Percentiles rank a stretch among this genome's conserved stretches.
Evolutionary conservation across 768 basidiomycete genomes (phyloP).

Genomic region (Collybia sp.): DNA sequence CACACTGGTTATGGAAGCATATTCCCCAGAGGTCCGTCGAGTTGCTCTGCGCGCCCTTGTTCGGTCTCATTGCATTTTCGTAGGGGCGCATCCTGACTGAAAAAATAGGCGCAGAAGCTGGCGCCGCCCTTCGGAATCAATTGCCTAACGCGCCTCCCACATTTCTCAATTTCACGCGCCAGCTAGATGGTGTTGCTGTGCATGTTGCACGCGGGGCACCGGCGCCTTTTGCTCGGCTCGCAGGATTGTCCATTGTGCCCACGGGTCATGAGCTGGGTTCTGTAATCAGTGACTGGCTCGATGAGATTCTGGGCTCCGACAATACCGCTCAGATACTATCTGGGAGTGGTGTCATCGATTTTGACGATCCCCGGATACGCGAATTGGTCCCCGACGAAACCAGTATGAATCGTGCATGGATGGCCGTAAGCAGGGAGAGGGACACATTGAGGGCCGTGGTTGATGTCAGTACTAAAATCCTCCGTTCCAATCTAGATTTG

Average conservation of each 20-base stretch:
- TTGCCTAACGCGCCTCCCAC: conserved; percentile 4
- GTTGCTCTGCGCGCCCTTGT: not conserved
- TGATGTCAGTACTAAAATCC: conserved; percentile 11
- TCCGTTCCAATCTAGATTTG: not conserved
- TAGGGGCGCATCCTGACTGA: conserved; percentile 19
- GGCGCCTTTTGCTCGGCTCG: conserved; percentile 3
- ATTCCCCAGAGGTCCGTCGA: conserved; percentile 20
- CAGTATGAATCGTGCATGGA: conserved; percentile 26
- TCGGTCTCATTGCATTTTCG: not conserved
- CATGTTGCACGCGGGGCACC: conserved; percentile 3
- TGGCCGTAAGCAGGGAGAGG: conserved; percentile 27
- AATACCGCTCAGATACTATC: conserved; percentile 16
- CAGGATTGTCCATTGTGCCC: conserved; percentile 4
- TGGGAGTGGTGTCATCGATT: conserved; percentile 7
- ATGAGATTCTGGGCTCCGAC: conserved; percentile 1
- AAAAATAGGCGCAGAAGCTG: conserved; percentile 2
- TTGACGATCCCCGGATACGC: conserved; percentile 36
- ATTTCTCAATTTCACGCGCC: conserved; percentile 1
- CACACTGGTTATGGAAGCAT: conserved; percentile 28
- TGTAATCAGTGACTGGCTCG: conserved; percentile 5
- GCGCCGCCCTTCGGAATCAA: conserved; percentile 3
- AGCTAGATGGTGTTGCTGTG: conserved; percentile 5
- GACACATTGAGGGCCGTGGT: conserved; percentile 16
- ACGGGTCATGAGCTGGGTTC: conserved; percentile 1
- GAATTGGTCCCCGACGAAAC: conserved; percentile 34